Evolutionary conservation across 2,329 filamentous ascomycete species (phyloP), one percentile per base, ranked within the genome.

Genomic region (Didymella keratinophila): DNA sequence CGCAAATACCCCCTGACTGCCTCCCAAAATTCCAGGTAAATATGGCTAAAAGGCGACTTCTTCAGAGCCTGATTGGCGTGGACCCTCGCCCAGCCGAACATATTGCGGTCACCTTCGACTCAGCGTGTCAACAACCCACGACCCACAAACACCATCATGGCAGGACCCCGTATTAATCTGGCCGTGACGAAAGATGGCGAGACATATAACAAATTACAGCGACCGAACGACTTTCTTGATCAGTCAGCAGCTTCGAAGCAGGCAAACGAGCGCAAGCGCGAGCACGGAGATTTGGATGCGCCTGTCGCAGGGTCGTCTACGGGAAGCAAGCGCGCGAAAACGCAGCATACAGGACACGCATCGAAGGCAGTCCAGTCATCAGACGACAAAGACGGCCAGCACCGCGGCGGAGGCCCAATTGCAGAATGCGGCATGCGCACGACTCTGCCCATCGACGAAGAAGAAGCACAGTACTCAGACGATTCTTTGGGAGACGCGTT

Each of bases 121-220:
- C n/a, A 8, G 10, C 41, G 11, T 28, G 10, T 18, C 23, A 53
- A 45, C 23, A 14, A 25, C 47, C 21, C 23, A 27, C 7, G 16
- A 21, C 32, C 21, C 34, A 14, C 14, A 9, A 5, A 4, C 23
- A n/a, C 11, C 42, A 32, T n/a, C 28, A 76, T 75, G 73, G 66
- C 69, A 12, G 60, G 58, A 41, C 42, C 57, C 14, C 66, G 71
- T 30, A 53, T 64, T 14, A 76, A 76, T 34, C 32, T 67, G 27
- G 73, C 73, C 20, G 59, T 66, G 27, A 78, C 76, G 3, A 65
- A 68, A 54, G 72, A 76, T 54, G 75, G 75, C 39, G 74, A 62
- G 32, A 46, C 54, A 2, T 78, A 78, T 62, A 77, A 78, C 60
- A 78, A 76, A 58, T 65, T 77, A 23, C 66, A 67, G 32, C 68